Conservation (phyloP, 257 asterid genomes). For the Mitragyna speciosa region DNA sequence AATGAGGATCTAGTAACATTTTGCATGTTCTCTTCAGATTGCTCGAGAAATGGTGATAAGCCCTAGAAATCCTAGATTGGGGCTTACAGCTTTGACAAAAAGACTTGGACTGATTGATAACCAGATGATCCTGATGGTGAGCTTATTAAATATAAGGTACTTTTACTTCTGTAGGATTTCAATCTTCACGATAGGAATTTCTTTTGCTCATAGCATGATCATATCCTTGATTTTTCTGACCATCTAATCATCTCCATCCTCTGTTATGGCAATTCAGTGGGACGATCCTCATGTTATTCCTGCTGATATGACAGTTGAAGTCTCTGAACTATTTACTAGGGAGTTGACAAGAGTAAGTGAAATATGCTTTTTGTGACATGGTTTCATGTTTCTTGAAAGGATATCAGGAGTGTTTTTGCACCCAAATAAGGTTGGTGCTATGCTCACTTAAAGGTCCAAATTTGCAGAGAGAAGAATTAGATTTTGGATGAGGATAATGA, state of each 20-base stretch:
- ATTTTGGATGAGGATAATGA: not conserved
- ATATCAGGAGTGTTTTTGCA: not conserved
- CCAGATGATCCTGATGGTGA: slow-evolving; percentile 91
- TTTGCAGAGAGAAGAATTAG: not conserved
- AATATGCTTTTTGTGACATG: not conserved
- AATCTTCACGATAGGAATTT: slow-evolving; percentile 15
- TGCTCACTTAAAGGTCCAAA: not conserved
- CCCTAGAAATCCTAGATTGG: slow-evolving; percentile 82
- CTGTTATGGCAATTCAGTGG: slow-evolving; percentile 60
- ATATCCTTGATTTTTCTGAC: slow-evolving; percentile 16
- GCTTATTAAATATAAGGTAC: slow-evolving; percentile 78
- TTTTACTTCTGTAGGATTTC: not conserved
- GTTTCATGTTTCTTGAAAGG: not conserved
- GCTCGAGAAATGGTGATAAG: slow-evolving; percentile 99
- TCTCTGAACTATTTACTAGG: slow-evolving; percentile 87
- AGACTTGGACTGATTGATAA: slow-evolving; percentile 65
- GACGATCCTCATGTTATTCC: slow-evolving; percentile 91
- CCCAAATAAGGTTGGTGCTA: not conserved
- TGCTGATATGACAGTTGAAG: slow-evolving; percentile 84
- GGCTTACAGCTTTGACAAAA: slow-evolving; percentile 87
- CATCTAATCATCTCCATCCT: slow-evolving; percentile 21
- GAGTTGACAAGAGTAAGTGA: slow-evolving; percentile 85
- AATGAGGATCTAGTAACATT: slow-evolving; percentile 9
- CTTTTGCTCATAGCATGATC: slow-evolving; percentile 1
- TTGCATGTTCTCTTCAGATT: slow-evolving; percentile 45